A percentile compares a stretch with the other conserved stretches of the same genome.
phyloP scores from a whole-genome alignment of 179 eudicot species.

The Camellia oleifera region DNA sequence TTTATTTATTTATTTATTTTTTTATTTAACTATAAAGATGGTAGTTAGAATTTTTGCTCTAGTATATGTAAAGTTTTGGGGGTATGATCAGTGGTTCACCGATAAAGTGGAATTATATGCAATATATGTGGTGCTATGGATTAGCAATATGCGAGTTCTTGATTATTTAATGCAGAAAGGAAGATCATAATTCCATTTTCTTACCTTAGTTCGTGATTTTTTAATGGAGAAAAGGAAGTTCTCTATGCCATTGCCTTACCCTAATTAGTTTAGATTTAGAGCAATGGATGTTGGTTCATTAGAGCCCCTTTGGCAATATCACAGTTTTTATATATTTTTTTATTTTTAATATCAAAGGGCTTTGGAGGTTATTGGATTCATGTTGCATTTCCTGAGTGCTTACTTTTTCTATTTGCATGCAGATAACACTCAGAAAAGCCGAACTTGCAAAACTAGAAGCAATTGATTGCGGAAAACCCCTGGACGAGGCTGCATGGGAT shows the following conservation, averaged over 20 bases:
- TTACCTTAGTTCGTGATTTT: neutral
- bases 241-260: neutral
- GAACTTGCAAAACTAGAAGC: constrained; percentile 78
- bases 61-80: neutral
- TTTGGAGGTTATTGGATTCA: neutral
- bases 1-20: neutral
- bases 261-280: constrained; percentile 1
- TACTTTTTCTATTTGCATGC: constrained; percentile 20
- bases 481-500: constrained; percentile 93
- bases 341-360: neutral
- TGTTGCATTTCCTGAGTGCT: neutral
- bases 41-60: neutral
- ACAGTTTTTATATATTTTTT: neutral
- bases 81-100: neutral
- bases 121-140: neutral
- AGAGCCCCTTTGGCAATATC: neutral
- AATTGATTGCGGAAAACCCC: constrained; percentile 84
- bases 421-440: constrained; percentile 76
- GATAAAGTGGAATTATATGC: neutral
- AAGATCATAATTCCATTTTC: neutral
- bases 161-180: neutral
- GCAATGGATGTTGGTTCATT: neutral
- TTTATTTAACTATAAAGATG: neutral
- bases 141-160: neutral
- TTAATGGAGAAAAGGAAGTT: neutral